Percentiles rank a stretch among this genome's conserved stretches.
These are phyloP conservation scores for Voacanga thouarsii DNA, from an alignment of 257 asterid species.

Conservation along the genomic window DNA sequence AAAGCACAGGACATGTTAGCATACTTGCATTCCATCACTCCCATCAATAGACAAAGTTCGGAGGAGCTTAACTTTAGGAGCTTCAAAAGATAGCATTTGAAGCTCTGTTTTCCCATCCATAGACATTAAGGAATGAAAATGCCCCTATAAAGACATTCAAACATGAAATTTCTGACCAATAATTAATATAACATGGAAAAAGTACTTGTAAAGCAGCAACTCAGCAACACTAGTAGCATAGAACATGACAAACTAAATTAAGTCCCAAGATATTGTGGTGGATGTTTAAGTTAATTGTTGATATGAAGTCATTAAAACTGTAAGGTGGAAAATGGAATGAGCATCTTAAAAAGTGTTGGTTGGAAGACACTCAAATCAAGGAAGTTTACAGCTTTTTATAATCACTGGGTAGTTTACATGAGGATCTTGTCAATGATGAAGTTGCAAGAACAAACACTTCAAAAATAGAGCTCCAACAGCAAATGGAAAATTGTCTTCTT, in stretches of 20 bases:
- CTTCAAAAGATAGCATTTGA: slow-evolving; percentile 61
- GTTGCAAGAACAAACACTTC: background rate
- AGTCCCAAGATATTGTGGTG: background rate
- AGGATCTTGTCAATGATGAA: background rate
- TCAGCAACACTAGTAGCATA: background rate
- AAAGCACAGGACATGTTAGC: background rate
- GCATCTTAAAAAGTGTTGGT: background rate
- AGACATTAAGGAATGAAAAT: slow-evolving; percentile 38
- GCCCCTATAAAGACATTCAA: slow-evolving; percentile 45
- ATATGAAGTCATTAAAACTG: background rate
- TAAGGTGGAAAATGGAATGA: background rate
- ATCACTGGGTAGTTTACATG: background rate
- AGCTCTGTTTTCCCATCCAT: slow-evolving; percentile 67
- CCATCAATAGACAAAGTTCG: slow-evolving; percentile 74
- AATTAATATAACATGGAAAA: background rate
- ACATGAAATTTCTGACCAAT: background rate
- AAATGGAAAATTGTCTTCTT: background rate
- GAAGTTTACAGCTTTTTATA: background rate
- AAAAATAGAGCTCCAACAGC: background rate
- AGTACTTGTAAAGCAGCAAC: background rate
- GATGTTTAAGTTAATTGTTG: background rate
- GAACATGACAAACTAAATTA: background rate
- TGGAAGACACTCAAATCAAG: background rate
- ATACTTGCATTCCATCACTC: slow-evolving; percentile 75
- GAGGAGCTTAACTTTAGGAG: slow-evolving; percentile 67